These are phyloP conservation scores for Fusarium hainanense DNA, from an alignment of 2,329 filamentous ascomycete species.

Conservation along the genomic window DNA sequence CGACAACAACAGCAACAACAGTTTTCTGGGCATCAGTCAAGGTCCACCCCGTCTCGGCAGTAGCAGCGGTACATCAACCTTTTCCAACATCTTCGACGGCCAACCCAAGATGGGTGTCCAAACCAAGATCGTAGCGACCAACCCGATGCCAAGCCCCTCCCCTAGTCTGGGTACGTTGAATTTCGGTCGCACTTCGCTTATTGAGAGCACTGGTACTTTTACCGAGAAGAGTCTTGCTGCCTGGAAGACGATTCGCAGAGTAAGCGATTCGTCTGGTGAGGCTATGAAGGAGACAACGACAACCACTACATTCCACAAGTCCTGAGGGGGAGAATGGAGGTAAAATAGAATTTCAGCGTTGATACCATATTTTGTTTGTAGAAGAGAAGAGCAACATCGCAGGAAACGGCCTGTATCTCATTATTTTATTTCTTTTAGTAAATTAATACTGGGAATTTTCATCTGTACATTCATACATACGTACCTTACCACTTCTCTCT, in stretches of 20 bases:
- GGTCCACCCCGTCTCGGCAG: conserved; percentile 28
- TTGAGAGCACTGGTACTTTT: conserved; percentile 35
- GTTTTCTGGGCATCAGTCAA: neutral
- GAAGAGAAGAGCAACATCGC: conserved; percentile 26
- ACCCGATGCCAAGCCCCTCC: conserved; percentile 39
- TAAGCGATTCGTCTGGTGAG: conserved; percentile 42
- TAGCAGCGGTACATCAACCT: conserved; percentile 33
- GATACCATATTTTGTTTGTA: conserved; percentile 27
- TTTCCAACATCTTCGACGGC: conserved; percentile 38
- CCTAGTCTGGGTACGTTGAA: conserved; percentile 43
- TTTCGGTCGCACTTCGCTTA: conserved; percentile 43
- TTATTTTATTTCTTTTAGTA: conserved; percentile 32
- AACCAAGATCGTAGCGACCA: conserved; percentile 45
- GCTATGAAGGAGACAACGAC: conserved; percentile 19
- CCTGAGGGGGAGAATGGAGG: neutral
- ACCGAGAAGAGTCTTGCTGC: conserved; percentile 36
- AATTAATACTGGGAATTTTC: conserved; percentile 21
- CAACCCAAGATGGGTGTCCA: conserved; percentile 39
- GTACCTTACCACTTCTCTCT: neutral
- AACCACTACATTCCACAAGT: conserved; percentile 10
- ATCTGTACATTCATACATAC: neutral
- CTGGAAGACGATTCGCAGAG: conserved; percentile 43
- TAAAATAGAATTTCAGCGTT: conserved; percentile 12
- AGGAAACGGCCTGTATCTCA: conserved; percentile 41
- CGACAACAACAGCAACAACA: neutral